Evolutionary conservation across 2,329 filamentous ascomycete species (phyloP).

Genomic region (Leptographium radiaticola): DNA sequence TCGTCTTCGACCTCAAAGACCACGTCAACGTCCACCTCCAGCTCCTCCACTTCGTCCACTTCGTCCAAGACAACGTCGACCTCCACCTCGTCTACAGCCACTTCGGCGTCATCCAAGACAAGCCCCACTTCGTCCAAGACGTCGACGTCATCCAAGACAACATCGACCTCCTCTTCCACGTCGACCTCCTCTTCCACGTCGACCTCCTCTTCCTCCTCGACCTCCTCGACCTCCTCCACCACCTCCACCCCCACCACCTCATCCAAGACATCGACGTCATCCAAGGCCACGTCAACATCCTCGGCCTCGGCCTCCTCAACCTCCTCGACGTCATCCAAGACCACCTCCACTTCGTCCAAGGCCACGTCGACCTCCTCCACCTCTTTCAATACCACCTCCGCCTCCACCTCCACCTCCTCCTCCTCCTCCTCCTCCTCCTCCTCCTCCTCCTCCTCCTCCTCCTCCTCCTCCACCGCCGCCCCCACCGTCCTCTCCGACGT

Average conservation of each 20-base stretch:
- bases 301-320: not conserved
- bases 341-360: not conserved
- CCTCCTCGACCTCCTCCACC: not conserved
- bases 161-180: not conserved
- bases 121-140: not conserved
- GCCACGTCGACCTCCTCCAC: not conserved
- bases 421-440: slow-evolving; percentile 7
- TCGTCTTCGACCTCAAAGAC: not conserved
- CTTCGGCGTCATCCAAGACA: not conserved
- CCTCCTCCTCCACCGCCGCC: not conserved
- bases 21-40: not conserved
- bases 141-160: not conserved
- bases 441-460: not conserved
- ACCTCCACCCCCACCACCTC: not conserved
- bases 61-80: not conserved
- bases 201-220: too few species aligned
- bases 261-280: not conserved
- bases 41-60: not conserved
- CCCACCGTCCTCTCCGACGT: slow-evolving; percentile 13
- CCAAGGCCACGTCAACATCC: not conserved
- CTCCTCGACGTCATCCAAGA: not conserved
- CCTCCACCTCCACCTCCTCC: not conserved
- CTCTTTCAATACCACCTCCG: not conserved
- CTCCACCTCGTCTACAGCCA: not conserved
- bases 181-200: not conserved